Conservation (phyloP, 2,329 filamentous ascomycete genomes). For the Colletotrichum somersetense region DNA sequence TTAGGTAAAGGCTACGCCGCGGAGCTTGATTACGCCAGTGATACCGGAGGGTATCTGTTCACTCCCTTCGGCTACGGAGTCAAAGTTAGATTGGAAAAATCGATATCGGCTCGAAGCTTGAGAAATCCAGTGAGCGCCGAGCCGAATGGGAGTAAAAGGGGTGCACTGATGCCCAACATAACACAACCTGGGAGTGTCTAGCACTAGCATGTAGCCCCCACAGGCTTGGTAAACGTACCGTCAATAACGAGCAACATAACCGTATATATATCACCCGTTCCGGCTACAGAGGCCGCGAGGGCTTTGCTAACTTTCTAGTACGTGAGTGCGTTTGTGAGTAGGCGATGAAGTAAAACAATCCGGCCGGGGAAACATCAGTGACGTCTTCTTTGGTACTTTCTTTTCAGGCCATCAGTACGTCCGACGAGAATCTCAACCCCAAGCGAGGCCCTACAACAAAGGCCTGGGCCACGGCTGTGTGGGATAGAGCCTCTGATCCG, state of each 20-base stretch:
- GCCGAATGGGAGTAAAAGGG: constrained; percentile 71
- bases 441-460: constrained; percentile 66
- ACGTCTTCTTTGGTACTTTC: constrained; percentile 70
- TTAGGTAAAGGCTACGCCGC: constrained; percentile 60
- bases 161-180: constrained; percentile 72
- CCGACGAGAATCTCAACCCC: constrained; percentile 66
- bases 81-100: constrained; percentile 61
- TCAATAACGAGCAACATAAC: constrained; percentile 75
- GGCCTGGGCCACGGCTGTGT: constrained; percentile 67
- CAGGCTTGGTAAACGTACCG: constrained; percentile 51
- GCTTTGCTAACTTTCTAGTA: constrained; percentile 76
- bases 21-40: constrained; percentile 59
- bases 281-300: constrained; percentile 56
- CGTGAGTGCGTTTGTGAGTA: constrained; percentile 76
- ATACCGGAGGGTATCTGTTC: constrained; percentile 60
- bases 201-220: constrained; percentile 55
- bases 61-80: constrained; percentile 53
- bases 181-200: constrained; percentile 62
- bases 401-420: constrained; percentile 62
- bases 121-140: constrained; percentile 69
- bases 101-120: constrained; percentile 70
- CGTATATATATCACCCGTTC: constrained; percentile 65
- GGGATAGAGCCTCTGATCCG: constrained; percentile 66
- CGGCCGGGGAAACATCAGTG: constrained; percentile 68
- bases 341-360: constrained; percentile 75